A percentile compares a stretch with the other conserved stretches of the same genome.
phyloP scores from a whole-genome alignment of 2,329 filamentous ascomycete species.

The Allantophomopsis lycopodina region DNA sequence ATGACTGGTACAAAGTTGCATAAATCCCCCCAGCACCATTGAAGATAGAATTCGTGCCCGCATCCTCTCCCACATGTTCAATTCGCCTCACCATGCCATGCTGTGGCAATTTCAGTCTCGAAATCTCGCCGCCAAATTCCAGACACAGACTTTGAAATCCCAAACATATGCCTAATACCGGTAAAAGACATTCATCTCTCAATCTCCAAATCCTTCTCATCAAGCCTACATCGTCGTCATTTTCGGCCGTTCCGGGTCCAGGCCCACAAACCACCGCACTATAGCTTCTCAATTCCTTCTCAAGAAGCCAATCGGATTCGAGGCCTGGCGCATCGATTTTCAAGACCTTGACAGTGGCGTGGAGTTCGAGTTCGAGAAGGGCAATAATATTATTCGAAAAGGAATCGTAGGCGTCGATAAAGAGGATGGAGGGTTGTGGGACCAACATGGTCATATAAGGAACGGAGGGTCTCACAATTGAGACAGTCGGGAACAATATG shows the following conservation, averaged over 20 bases:
- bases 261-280: slow-evolving; percentile 84
- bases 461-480: not conserved
- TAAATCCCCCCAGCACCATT: slow-evolving; percentile 16
- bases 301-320: slow-evolving; percentile 27
- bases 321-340: slow-evolving; percentile 53
- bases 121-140: slow-evolving; percentile 40
- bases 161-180: slow-evolving; percentile 66
- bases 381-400: slow-evolving; percentile 93
- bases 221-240: slow-evolving; percentile 65
- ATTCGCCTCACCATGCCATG: slow-evolving; percentile 51
- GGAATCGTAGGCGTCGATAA: slow-evolving; percentile 92
- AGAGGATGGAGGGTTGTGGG: slow-evolving; percentile 45
- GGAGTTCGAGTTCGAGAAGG: slow-evolving; percentile 57
- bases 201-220: slow-evolving; percentile 66
- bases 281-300: slow-evolving; percentile 42
- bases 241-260: slow-evolving; percentile 70
- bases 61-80: slow-evolving; percentile 12
- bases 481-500: not conserved
- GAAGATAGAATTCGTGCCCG: slow-evolving; percentile 32
- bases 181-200: slow-evolving; percentile 42
- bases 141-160: slow-evolving; percentile 56
- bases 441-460: slow-evolving; percentile 11
- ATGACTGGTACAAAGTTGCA: slow-evolving; percentile 26
- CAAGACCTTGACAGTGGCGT: slow-evolving; percentile 55
- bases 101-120: slow-evolving; percentile 34